These are phyloP conservation scores for Thalassiosira profunda DNA, from an alignment of 108 stramenopile species.

Conservation along the genomic window DNA sequence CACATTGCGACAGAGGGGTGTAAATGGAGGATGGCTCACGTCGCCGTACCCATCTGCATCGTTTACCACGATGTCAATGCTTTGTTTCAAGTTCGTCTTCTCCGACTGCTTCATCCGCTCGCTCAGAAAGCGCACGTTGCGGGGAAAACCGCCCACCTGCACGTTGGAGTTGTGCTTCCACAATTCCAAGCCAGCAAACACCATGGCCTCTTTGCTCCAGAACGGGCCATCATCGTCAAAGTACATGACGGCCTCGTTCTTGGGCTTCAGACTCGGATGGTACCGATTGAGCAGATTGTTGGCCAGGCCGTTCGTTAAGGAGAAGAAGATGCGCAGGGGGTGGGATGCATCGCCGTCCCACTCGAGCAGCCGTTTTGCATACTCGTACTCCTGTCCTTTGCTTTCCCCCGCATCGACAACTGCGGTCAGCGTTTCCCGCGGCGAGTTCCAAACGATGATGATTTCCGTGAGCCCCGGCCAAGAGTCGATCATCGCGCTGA, in stretches of 20 bases:
- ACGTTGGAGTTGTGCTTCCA: constrained; percentile 91
- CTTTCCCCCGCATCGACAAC: constrained; percentile 7
- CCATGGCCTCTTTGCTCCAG: constrained; percentile 65
- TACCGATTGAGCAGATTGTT: constrained; percentile 92
- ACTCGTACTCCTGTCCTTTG: constrained; percentile 35
- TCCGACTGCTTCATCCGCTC: constrained; percentile 44
- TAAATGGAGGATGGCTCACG: constrained; percentile 57
- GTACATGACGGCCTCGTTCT: constrained; percentile 87
- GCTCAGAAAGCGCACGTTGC: constrained; percentile 59
- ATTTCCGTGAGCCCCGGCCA: constrained; percentile 67
- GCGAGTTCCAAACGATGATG: constrained; percentile 89
- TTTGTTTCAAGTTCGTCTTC: constrained; percentile 45
- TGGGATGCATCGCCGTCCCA: constrained; percentile 50
- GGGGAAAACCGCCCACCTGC: constrained; percentile 87
- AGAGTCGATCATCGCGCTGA: constrained; percentile 31
- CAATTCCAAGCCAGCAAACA: constrained; percentile 75
- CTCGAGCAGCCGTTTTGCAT: constrained; percentile 48
- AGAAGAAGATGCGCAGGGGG: constrained; percentile 81
- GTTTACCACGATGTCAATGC: constrained; percentile 32
- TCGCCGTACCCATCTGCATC: constrained; percentile 21
- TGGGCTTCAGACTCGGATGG: constrained; percentile 73
- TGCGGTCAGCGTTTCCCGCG: constrained; percentile 49
- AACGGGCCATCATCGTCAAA: constrained; percentile 95
- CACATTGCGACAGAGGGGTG: constrained; percentile 66
- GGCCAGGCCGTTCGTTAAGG: constrained; percentile 69